Conservation (phyloP, 306 rosid genomes). For the Quercus bicolor region DNA sequence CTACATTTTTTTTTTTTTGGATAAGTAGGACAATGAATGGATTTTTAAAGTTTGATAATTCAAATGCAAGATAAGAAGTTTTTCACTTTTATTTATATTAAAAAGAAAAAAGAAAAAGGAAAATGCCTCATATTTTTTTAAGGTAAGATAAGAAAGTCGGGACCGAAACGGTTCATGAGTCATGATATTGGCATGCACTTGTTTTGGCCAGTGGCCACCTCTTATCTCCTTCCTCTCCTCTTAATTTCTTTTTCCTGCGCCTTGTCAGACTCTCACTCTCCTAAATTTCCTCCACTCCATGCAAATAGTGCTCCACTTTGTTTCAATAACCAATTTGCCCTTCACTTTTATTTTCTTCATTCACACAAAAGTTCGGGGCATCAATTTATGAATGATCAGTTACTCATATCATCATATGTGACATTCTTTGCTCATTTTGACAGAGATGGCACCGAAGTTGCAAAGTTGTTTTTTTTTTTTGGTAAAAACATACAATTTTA, state of each 20-base stretch:
- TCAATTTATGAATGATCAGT: too few relatives aligned
- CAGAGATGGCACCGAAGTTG: too few relatives aligned
- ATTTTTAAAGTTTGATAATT: neutral
- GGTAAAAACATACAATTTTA: too few relatives aligned
- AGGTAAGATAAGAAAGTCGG: neutral
- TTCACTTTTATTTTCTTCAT: neutral
- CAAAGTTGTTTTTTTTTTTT: too few relatives aligned
- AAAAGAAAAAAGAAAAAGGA: too few relatives aligned
- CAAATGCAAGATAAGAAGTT: neutral
- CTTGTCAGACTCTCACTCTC: conserved; percentile 59
- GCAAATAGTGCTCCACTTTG: neutral
- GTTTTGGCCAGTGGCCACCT: neutral
- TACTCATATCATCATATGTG: too few relatives aligned
- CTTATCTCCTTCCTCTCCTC: conserved; percentile 3
- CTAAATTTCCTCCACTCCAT: conserved; percentile 1
- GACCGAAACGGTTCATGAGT: conserved; percentile 12
- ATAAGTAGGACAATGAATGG: neutral
- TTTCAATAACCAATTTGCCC: neutral
- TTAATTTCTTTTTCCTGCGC: conserved; percentile 38
- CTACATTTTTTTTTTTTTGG: conserved; percentile 1
- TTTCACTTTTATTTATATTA: neutral
- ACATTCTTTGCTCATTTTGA: too few relatives aligned
- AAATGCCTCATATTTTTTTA: too few relatives aligned
- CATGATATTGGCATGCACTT: conserved; percentile 8
- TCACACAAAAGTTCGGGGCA: neutral